These are phyloP conservation scores for Cucurbita maxima DNA, from an alignment of 306 rosid species.

Conservation along the genomic window DNA sequence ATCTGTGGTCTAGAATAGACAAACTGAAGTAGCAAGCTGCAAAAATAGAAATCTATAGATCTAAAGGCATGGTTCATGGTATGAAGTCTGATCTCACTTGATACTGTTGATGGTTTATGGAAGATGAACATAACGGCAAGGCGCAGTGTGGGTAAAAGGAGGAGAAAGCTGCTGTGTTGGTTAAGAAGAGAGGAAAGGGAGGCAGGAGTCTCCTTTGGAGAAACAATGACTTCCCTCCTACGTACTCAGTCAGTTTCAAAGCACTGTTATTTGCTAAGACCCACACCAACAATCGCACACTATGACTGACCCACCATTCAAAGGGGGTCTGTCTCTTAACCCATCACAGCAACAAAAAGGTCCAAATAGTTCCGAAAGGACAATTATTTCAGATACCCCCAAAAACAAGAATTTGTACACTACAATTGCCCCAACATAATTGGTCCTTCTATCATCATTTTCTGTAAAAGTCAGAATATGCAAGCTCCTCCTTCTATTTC, in stretches of 20 bases:
- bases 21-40: not conserved
- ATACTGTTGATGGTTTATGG: not conserved
- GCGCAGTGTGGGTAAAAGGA: not conserved
- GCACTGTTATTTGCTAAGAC: not conserved
- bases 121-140: not conserved
- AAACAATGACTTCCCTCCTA: not conserved
- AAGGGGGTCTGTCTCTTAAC: constrained; percentile 6
- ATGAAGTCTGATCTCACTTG: not conserved
- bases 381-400: constrained; percentile 9
- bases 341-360: constrained; percentile 8
- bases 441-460: constrained; percentile 1
- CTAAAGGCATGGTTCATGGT: not conserved
- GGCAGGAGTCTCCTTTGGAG: constrained; percentile 6
- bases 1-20: not conserved
- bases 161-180: not conserved
- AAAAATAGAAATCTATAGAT: not conserved
- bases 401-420: constrained; percentile 5
- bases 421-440: constrained; percentile 5
- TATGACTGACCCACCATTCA: constrained; percentile 5
- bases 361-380: constrained; percentile 3
- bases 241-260: not conserved
- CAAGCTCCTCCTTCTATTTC: not conserved
- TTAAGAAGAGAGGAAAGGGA: not conserved
- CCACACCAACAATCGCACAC: constrained; percentile 8
- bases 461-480: constrained; percentile 8